Evolutionary conservation across 768 basidiomycete species (phyloP), one percentile per base, ranked within the genome.

Genomic region (Mycena leptocephala): DNA sequence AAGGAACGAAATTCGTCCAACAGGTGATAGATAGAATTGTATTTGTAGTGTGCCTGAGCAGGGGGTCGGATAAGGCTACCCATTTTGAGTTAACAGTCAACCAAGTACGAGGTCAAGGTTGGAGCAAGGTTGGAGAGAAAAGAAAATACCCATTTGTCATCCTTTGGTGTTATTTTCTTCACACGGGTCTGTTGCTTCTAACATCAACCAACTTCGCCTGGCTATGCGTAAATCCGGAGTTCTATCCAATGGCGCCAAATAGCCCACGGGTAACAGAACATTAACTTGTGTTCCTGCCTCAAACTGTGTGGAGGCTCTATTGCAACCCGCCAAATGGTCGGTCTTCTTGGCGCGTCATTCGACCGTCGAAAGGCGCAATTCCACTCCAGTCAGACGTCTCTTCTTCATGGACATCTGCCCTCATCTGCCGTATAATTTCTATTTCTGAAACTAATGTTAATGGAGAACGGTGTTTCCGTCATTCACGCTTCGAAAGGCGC

Each of bases 401-500:
- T 51, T 51, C 48, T 46, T 20, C 18, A 7, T 59, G n/a, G n/a
- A n/a, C n/a, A n/a, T n/a, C 58, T 59, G 58, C 58, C 58, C 32
- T 35, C 16, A 10, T 32, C 20, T 35, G 58, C 58, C 58, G 58
- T 59, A 20, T 32, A 59, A n/a, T n/a, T 35, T 59, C 2, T 14
- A 56, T 56, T 56, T 56, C 30, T 14, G 13, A 59, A 59, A 55
- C 11, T 26, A 11, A 9, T 55, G 9, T 22, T 33, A 5, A 2
- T 59, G 24, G 37, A 20, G 26, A 20, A 41, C 35, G 20, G 20
- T 11, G 20, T 41, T 48, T 30, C 59, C 32, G 64, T 48, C 66
- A 68, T 68, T 24, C 33, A 18, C 30, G 43, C 70, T 64, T 72
- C 70, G 70, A 64, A 72, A 72, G 62, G 70, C 62, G 70, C 70